Evolutionary conservation across 495 filamentous ascomycete species (phyloP), one percentile per base, ranked within the genome.

Genomic region (Annulohypoxylon bovei): DNA sequence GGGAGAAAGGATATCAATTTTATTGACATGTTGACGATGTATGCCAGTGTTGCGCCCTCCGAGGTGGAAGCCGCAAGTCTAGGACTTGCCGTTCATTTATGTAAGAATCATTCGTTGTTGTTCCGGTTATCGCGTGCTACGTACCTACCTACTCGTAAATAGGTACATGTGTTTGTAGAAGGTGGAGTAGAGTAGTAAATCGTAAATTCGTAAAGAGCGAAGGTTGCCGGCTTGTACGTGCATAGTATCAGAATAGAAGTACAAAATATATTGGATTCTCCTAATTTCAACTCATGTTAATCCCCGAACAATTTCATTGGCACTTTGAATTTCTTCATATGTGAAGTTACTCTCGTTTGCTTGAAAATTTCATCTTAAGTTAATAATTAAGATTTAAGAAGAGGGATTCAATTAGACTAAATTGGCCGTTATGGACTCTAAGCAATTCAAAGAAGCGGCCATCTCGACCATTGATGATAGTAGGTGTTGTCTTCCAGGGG

Each of bases 401-500:
- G 11, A 2, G 49, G 18, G n/a, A 32, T 16, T 6, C 32, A 52
- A 25, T 4, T 33, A n/a, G 14, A 53, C 28, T 18, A 30, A 60
- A 46, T 28, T 49, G 14, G 37, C 22, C 58, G 52, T 4, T 28
- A 98, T 98, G 95, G 89, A 98, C 74, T 90, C 91, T 20, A 83
- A 91, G 44, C 88, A 92, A 59, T 98, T 98, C 81, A 82, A 90
- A 55, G 85, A 88, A 65, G 94, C 95, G 39, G 95, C 93, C 30
- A 87, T 92, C 63, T 86, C 92, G 33, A 90, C 91, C 32, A 88
- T 97, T 70, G 91, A 97, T 53, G 92, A 97, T 32, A 97, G 94
- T 93, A 78, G 75, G 89, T 81, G 58, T 33, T 12, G 4, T 23
- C 18, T 27, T 27, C 54, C 28, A 12, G 5, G 22, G 0, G 9